Conservation (phyloP, 768 basidiomycete genomes). For the Tylopilus cervinicoccineus region DNA sequence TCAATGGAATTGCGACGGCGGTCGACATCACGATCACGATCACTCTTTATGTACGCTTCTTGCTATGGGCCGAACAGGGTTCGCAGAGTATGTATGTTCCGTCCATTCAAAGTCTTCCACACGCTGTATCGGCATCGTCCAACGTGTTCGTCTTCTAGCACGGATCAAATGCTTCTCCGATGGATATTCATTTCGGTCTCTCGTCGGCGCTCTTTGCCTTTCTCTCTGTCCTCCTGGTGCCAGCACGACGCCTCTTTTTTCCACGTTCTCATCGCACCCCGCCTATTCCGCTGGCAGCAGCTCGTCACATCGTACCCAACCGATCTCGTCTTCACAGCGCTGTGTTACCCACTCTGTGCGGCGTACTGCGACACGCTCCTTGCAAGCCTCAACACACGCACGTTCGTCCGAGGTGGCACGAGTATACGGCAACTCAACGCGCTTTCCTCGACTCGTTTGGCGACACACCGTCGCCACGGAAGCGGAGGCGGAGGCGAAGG, state of each 20-base stretch:
- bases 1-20: conserved; percentile 12
- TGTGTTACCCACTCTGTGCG: conserved; percentile 31
- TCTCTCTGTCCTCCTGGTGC: conserved; percentile 19
- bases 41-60: conserved; percentile 21
- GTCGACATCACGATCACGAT: conserved; percentile 21
- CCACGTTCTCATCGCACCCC: neutral
- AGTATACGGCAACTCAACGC: neutral
- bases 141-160: conserved; percentile 13
- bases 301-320: conserved; percentile 22
- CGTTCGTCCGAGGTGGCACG: conserved; percentile 8
- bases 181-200: conserved; percentile 24
- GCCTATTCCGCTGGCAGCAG: conserved; percentile 9
- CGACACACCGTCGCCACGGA: neutral
- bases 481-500: neutral
- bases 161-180: conserved; percentile 22
- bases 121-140: neutral
- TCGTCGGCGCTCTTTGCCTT: conserved; percentile 22
- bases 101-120: neutral
- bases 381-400: conserved; percentile 29
- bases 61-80: conserved; percentile 23
- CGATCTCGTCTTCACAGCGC: conserved; percentile 19
- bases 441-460: conserved; percentile 10
- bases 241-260: neutral
- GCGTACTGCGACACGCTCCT: conserved; percentile 34
- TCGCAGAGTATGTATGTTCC: conserved; percentile 18